Evolutionary conservation across 768 basidiomycete species (phyloP).

Genomic region (Hygrophorus russula): DNA sequence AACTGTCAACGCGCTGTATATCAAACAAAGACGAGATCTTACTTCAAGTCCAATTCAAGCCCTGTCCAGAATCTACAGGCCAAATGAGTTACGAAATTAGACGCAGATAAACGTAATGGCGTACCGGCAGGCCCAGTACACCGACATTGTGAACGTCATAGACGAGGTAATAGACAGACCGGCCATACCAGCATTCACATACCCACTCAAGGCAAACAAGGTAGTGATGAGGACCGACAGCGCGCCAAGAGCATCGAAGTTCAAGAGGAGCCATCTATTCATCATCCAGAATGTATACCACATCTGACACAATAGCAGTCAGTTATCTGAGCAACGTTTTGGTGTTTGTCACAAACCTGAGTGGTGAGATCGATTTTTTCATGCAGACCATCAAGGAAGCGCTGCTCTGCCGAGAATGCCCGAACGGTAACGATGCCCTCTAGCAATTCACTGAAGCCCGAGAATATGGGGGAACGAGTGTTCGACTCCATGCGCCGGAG

Average conservation of each 20-base stretch:
- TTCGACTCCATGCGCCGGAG: conserved; percentile 88
- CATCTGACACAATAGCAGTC: conserved; percentile 34
- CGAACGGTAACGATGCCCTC: conserved; percentile 93
- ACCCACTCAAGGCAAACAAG: conserved; percentile 59
- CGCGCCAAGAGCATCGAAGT: conserved; percentile 73
- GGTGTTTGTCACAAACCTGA: conserved; percentile 30
- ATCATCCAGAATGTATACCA: conserved; percentile 89
- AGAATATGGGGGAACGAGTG: conserved; percentile 73
- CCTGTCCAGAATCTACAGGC: conserved; percentile 29
- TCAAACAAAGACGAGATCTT: neutral
- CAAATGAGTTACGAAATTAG: neutral
- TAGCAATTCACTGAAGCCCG: conserved; percentile 70
- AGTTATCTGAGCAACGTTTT: neutral
- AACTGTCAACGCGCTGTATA: conserved; percentile 6
- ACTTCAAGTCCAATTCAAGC: conserved; percentile 71
- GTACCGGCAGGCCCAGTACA: conserved; percentile 44
- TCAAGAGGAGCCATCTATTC: conserved; percentile 74
- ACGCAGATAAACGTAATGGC: conserved; percentile 26
- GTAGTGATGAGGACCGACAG: conserved; percentile 66
- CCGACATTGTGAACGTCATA: conserved; percentile 37
- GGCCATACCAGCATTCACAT: conserved; percentile 48
- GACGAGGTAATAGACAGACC: conserved; percentile 37
- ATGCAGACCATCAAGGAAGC: conserved; percentile 70
- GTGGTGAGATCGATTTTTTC: conserved; percentile 68
- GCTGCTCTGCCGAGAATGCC: conserved; percentile 74